phyloP scores from a whole-genome alignment of 1,284 basidiomycete species.

The Cryptococcus sp. region DNA sequence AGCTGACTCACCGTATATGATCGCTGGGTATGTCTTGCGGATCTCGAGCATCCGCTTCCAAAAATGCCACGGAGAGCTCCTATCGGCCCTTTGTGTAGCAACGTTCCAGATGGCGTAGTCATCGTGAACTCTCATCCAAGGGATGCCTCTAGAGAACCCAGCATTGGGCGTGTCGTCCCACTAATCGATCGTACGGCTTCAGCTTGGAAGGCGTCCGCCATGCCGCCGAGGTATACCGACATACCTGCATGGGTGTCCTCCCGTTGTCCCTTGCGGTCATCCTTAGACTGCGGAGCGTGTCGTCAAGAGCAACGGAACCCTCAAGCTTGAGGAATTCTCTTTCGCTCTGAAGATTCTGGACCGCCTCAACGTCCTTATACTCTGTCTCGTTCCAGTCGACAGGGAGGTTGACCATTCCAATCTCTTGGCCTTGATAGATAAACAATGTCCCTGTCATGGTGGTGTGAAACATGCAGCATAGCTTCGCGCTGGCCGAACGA shows the following conservation, averaged over 20 bases:
- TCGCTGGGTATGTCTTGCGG: constrained; percentile 59
- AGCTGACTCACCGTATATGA: constrained; percentile 17
- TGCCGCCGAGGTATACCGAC: not conserved
- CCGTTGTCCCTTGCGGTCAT: constrained; percentile 10
- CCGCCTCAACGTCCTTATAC: constrained; percentile 60
- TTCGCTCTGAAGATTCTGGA: not conserved
- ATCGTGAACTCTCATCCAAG: constrained; percentile 76
- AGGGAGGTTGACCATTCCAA: constrained; percentile 69
- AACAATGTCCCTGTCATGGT: constrained; percentile 67
- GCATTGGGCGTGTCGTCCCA: constrained; percentile 63
- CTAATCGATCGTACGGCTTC: constrained; percentile 41
- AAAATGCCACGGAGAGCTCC: constrained; percentile 61
- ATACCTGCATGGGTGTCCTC: constrained; percentile 8
- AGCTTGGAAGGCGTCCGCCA: not conserved
- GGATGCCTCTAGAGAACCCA: constrained; percentile 63
- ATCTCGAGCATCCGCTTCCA: constrained; percentile 61
- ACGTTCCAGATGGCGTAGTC: constrained; percentile 69
- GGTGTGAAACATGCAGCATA: constrained; percentile 64
- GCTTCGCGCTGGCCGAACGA: constrained; percentile 62
- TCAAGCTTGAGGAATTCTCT: not conserved
- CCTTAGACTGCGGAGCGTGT: not conserved
- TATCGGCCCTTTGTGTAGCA: constrained; percentile 57
- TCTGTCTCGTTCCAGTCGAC: constrained; percentile 65
- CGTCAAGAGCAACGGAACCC: constrained; percentile 6
- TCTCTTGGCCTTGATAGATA: constrained; percentile 72